Evolutionary conservation across 2,329 filamentous ascomycete genomes (phyloP), one percentile per base, ranked within the genome.

Genomic region (Trichoderma cornu-damae): DNA sequence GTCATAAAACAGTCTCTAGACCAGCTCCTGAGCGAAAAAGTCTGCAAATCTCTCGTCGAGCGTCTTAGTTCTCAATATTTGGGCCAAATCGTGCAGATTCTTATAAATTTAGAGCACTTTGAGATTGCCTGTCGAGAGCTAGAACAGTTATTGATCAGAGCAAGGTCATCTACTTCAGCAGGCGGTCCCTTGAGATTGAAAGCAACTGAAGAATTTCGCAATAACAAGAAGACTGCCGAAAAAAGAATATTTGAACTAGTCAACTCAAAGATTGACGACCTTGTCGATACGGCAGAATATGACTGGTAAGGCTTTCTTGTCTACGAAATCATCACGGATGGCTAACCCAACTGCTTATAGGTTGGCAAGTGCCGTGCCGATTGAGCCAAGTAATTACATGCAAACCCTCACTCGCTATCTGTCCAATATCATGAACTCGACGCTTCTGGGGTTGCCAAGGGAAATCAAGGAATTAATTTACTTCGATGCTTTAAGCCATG

Each of bases 401-500:
- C 88, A 94, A 69, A 96, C 94, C 4, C 77, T 99, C 60, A 99
- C 93, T 0, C 84, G 87, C 11, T 99, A 97, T 69, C 79, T 99
- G 18, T 89, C 88, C 28, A 96, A 96, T 69, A 97, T 96, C 69
- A 97, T 97, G 91, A 92, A 87, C 68, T 94, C 90, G 1, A 96
- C 95, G 0, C 80, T 99, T 4, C 81, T 99, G 2, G 93, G 92
- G 1, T 77, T 99, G n/a, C 94, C 95, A 0, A 86, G 90, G 28
- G 90, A 96, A 67, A 96, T 99, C 72, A 97, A 97, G 70, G 91
- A 96, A 70, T 84, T 96, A 57, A 96, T 99, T 65, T 97, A 99
- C 75, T 96, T 96, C 68, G 94, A 97, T 69, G 94, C 94, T 0
- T 81, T 99, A 34, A 91, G 86, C 56, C 94, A 99, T 71, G 91